phyloP scores from a whole-genome alignment of 2,329 filamentous ascomycete species.

The Alternaria sp. region DNA sequence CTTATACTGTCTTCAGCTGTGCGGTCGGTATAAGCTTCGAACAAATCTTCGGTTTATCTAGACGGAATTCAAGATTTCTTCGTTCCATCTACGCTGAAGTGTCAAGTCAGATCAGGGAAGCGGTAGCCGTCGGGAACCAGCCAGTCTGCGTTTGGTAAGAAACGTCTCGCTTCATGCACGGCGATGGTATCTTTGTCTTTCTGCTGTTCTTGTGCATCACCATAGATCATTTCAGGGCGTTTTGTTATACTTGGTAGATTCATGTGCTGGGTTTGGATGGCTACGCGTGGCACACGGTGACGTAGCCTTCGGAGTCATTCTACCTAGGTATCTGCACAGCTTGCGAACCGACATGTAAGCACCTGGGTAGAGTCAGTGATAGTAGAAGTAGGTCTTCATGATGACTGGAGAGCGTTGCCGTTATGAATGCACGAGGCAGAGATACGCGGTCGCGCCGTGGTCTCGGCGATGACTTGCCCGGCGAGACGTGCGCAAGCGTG shows the following conservation, averaged over 20 bases:
- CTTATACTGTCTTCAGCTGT: not conserved
- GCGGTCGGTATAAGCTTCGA: not conserved
- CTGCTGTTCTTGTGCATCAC: not conserved
- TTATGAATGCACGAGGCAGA: conserved; percentile 7
- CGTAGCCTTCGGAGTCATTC: not conserved
- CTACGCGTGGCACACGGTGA: not conserved
- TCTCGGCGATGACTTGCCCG: conserved; percentile 27
- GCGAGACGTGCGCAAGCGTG: conserved; percentile 31
- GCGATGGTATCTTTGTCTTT: not conserved
- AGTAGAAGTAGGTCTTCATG: not conserved
- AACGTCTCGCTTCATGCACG: not conserved
- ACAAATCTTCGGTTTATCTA: not conserved
- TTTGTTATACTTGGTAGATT: not conserved
- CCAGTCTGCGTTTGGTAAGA: not conserved
- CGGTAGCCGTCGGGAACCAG: not conserved
- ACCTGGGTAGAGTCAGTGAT: not conserved
- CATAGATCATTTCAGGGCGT: not conserved
- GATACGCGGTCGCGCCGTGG: conserved; percentile 8
- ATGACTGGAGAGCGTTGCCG: not conserved
- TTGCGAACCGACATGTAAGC: not conserved
- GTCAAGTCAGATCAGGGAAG: not conserved
- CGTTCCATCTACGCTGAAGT: not conserved
- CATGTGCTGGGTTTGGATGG: not conserved
- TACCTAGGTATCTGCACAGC: not conserved
- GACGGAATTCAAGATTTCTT: not conserved